Base-by-base conservation (phyloP, 805 yeast species). In the Yamadazyma paraphyllophila region DNA sequence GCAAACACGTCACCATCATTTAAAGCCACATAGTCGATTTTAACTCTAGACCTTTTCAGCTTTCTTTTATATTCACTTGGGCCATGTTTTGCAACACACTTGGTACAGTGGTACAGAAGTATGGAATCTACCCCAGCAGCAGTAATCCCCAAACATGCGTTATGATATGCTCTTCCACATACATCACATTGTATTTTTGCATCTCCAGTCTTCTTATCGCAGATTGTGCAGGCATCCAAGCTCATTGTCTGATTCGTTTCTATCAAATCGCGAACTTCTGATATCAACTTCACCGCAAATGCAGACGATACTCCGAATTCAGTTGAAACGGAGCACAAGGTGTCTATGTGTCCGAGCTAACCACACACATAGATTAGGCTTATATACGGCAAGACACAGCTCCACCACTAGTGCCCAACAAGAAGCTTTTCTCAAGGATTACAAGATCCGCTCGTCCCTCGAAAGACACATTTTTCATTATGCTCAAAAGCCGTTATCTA, bases 1-100 rank as follows among this genome's bases (percentile, higher is more conserved):
- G 78, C 74, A 48, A 65, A 73, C 46, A 58, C 69, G 60, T 81
- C 84, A 4, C 96, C 96, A 45, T 82, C 84, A 59, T 89, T 79
- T 54, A 89, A 67, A 0, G 96, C 94, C 8, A 80, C 82, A 57
- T 89, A 89, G 59, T 89, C 96, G 37, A 90, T 76, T 43, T 73
- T 72, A n/a, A 69, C 64, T 34, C 56, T 53, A 12, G 74, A 65
- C 16, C 96, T 66, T 36, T 74, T 68, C 46, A 88, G 82, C 32
- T 71, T 71, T 33, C 91, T 65, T 45, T 71, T 76, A 42, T 60
- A 57, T 12, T 71, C 58, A 4, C 83, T 72, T 0, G 81, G 77
- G 1, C 88, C 88, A 42, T 71, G 60, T 14, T 52, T 51, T 10
- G 47, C 46, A 4, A 52, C 57, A 58, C 91, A 86, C 1, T 54